A percentile compares a stretch with the other conserved stretches of the same genome.
Conservation (phyloP, 345 rosid genomes). For the Gossypium mustelinum region DNA sequence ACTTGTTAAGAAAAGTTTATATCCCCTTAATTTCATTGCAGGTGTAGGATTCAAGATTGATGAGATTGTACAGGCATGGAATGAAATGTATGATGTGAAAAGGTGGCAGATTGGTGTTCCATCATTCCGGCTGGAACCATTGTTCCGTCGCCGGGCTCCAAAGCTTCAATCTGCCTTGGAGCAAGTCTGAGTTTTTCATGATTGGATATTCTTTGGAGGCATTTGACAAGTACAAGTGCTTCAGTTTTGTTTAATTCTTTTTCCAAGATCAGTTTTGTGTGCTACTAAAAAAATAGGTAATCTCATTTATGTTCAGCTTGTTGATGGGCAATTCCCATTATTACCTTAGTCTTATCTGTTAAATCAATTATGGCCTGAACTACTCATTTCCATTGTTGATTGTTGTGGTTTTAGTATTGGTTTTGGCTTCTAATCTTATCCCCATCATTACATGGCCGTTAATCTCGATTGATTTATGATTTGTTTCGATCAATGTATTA, state of each 20-base stretch:
- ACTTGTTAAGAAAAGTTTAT: neutral
- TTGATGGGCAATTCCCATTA: neutral
- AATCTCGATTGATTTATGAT: neutral
- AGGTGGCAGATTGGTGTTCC: conserved; percentile 95
- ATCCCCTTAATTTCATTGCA: conserved; percentile 17
- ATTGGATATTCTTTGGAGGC: conserved; percentile 13
- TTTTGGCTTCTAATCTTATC: neutral
- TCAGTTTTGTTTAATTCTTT: conserved; percentile 18
- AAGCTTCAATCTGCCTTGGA: conserved; percentile 79
- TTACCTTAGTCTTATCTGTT: neutral
- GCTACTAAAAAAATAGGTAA: conserved; percentile 27
- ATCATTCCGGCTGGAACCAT: conserved; percentile 91
- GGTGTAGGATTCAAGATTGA: conserved; percentile 94
- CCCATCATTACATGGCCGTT: neutral
- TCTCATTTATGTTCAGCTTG: neutral
- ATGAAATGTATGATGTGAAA: conserved; percentile 96
- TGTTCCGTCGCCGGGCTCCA: conserved; percentile 78
- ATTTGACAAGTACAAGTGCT: conserved; percentile 18
- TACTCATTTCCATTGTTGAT: neutral
- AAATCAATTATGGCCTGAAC: neutral
- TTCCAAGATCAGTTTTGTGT: conserved; percentile 6
- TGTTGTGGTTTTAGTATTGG: too few relatives aligned
- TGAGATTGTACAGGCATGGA: conserved; percentile 98
- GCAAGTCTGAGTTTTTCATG: conserved; percentile 40
- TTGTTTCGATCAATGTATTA: neutral